A percentile compares a stretch with the other conserved stretches of the same genome.
These are phyloP conservation scores for Trichoderma pleuroti DNA, from an alignment of 2,329 filamentous ascomycete genomes.

Conservation along the genomic window DNA sequence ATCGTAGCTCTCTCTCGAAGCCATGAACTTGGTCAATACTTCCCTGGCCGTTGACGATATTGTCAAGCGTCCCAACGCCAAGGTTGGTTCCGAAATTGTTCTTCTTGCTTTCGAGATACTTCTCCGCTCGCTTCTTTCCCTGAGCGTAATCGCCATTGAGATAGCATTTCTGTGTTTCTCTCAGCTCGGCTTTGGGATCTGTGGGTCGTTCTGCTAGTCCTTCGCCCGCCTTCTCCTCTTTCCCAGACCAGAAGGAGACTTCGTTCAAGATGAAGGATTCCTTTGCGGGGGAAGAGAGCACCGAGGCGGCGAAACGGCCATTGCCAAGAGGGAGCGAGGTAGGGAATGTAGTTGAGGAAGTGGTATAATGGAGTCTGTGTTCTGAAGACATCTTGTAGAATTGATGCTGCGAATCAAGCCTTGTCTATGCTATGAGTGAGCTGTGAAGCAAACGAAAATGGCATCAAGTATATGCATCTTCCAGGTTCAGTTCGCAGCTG, in stretches of 20 bases:
- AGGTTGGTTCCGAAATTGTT: slow-evolving; percentile 17
- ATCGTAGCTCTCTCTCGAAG: slow-evolving; percentile 11
- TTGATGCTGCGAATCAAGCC: background rate
- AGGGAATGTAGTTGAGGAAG: slow-evolving; percentile 12
- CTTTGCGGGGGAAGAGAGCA: slow-evolving; percentile 8
- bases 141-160: slow-evolving; percentile 5
- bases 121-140: slow-evolving; percentile 12
- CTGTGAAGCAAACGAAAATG: background rate
- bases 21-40: background rate
- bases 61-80: slow-evolving; percentile 6
- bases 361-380: slow-evolving; percentile 8
- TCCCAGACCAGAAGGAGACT: slow-evolving; percentile 18
- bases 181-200: slow-evolving; percentile 15
- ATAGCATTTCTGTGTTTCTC: slow-evolving; percentile 16
- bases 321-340: slow-evolving; percentile 17
- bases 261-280: slow-evolving; percentile 15
- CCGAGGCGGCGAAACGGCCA: slow-evolving; percentile 13
- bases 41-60: slow-evolving; percentile 1
- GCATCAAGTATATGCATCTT: background rate
- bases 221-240: background rate
- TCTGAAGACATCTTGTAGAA: slow-evolving; percentile 6
- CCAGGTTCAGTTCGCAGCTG: background rate
- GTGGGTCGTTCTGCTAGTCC: background rate
- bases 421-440: background rate
- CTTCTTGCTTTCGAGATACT: slow-evolving; percentile 13